phyloP scores from a whole-genome alignment of 1,139 yeast genomes.

The Kodamaea sp. region DNA sequence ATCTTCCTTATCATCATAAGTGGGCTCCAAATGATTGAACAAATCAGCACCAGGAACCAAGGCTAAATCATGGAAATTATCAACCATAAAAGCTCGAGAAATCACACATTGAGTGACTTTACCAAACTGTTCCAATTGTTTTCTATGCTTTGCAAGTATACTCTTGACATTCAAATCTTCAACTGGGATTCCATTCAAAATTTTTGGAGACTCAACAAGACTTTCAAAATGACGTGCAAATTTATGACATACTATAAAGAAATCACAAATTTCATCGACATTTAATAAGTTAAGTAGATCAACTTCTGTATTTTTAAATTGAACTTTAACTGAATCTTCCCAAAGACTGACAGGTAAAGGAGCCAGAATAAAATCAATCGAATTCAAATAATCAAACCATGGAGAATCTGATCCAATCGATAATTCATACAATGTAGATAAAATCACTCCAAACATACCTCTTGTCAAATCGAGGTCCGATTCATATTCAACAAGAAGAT shows the following conservation, averaged over 20 bases:
- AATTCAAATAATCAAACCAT: constrained; percentile 64
- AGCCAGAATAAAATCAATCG: constrained; percentile 42
- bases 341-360: constrained; percentile 66
- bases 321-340: constrained; percentile 46
- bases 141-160: constrained; percentile 10
- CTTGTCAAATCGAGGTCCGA: constrained; percentile 31
- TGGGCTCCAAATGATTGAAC: constrained; percentile 65
- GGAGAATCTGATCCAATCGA: constrained; percentile 55
- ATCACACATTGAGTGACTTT: constrained; percentile 57
- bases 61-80: constrained; percentile 66
- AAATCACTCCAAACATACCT: constrained; percentile 64
- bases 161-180: neutral
- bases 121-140: constrained; percentile 43
- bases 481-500: constrained; percentile 55
- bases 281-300: constrained; percentile 63
- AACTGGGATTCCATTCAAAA: constrained; percentile 21
- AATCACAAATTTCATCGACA: constrained; percentile 50
- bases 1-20: constrained; percentile 13
- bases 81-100: constrained; percentile 79
- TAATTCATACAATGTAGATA: constrained; percentile 71
- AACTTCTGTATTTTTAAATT: constrained; percentile 64
- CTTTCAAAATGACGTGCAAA: constrained; percentile 40
- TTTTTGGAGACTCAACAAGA: constrained; percentile 37
- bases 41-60: constrained; percentile 90
- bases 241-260: constrained; percentile 48